Evolutionary conservation across 192 early-diverging fungal species (phyloP), one percentile per base, ranked within the genome.

Genomic region (Endogone sp.): DNA sequence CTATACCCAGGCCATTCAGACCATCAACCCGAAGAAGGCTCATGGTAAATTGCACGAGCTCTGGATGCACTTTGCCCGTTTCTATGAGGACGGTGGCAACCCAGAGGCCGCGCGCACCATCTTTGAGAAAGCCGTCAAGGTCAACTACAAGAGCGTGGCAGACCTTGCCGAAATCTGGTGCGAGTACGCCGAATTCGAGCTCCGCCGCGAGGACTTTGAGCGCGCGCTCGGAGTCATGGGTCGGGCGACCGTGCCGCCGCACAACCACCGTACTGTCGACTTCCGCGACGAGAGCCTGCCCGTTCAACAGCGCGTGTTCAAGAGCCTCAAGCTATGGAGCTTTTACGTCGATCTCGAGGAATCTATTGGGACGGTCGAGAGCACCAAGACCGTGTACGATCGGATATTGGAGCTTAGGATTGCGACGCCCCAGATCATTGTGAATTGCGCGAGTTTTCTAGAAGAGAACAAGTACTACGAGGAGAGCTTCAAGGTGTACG

Each of bases 301-400:
- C 11, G 89, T 92, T 6, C 91, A 94, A 63, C 75, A 79, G 25
- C 90, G 96, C 20, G 82, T 97, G 9, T 96, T 92, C 79, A 96
- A 96, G 67, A 89, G 88, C 64, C 75, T 92, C 55, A 90, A 90
- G 31, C 78, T 98, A 44, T 99, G 98, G 98, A 88, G 89, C 16
- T 91, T 93, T 70, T 94, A 94, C 75, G 92, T 98, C 27, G 98
- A 99, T 76, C 72, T 99, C 64, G 93, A 95, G 66, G 98, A 99
- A 69, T 87, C 89, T n/a, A 78, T 93, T 22, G 96, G 93, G 4
- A 85, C 92, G 0, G 73, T 93, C 0, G 95, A 91, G 27, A 86
- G 88, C 26, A 90, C 94, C 2, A 87, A 87, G 26, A 84, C 85
- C 4, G 90, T 93, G 0, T 99, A 99, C 75, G 95, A 99, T 68